Base-by-base conservation (phyloP, 2,329 filamentous ascomycete species). In the Coccinonectria pachysandricola region DNA sequence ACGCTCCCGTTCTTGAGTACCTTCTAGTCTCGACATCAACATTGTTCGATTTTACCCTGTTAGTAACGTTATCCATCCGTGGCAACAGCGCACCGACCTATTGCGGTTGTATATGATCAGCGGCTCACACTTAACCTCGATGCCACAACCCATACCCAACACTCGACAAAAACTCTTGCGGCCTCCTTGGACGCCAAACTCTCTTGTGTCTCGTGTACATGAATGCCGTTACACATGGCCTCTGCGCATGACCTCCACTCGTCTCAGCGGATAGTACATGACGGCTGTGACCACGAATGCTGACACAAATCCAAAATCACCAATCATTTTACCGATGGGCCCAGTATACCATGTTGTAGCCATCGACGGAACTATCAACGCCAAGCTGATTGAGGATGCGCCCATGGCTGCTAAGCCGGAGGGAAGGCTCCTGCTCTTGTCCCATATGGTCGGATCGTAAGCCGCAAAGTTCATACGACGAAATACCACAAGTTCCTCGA, bases 231-330 rank as follows among this genome's bases (percentile, higher is more conserved):
- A 46, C 8, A 37, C 15, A 19, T 21, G 40, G 3, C 51, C 49
- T 28, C 30, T 37, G 45, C 42, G 42, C 32, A 31, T 52, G 18
- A 52, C 48, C 43, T 62, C 41, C 16, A 46, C 31, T 12, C 19
- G 25, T 18, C 44, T 39, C 18, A 62, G 35, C 3, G 59, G 60
- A 12, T 57, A 34, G 35, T 65, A 65, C 12, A 56, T 44, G 10
- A 62, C n/a, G 1, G 42, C 51, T 2, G 57, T 54, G 11, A 60
- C 40, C 4, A 59, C 37, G 34, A 64, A 60, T 8, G 59, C 59
- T 28, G 57, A 33, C 35, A 62, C 60, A 27, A 65, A 64, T 2
- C 60, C 60, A 19, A 65, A 49, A 36, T 65, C 61, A 3, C 60
- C 60, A 8, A 60, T 57, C 6, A 40, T 52, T 35, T 43, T 30